Evolutionary conservation across 176 grass and related monocot genomes (phyloP).

Genomic region (Themeda triandra): DNA sequence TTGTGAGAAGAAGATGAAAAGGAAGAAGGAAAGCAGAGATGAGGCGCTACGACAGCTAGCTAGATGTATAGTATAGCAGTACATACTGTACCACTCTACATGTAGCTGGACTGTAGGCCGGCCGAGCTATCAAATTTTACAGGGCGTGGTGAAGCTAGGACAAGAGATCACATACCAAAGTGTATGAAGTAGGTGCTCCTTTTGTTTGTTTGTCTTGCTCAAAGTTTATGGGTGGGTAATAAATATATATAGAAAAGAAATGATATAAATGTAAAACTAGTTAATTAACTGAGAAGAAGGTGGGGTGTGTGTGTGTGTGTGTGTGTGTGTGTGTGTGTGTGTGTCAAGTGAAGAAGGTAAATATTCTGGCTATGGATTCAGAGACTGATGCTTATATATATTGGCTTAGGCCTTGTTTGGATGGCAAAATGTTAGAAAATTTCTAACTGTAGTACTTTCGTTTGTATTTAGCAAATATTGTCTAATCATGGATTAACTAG

Average conservation of each 20-base stretch:
- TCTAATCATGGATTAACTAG: too few species aligned
- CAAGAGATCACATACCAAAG: constrained; percentile 40
- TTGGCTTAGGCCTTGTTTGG: too few species aligned
- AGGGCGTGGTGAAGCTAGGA: constrained; percentile 27
- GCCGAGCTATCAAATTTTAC: constrained; percentile 36
- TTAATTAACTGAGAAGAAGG: neutral
- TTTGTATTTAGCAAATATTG: too few species aligned
- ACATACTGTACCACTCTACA: constrained; percentile 56
- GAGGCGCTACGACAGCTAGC: constrained; percentile 25
- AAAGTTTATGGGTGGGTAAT: neutral
- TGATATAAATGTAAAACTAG: neutral
- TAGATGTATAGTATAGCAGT: constrained; percentile 27
- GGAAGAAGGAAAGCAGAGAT: constrained; percentile 40
- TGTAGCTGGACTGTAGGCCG: constrained; percentile 36
- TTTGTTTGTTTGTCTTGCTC: neutral
- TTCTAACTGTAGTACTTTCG: too few species aligned
- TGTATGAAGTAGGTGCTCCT: neutral
- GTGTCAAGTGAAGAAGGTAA: neutral
- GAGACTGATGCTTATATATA: neutral
- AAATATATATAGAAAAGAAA: neutral
- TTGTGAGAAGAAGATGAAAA: neutral
- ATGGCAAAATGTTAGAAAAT: too few species aligned
- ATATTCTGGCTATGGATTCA: neutral
- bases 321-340: too few species aligned
- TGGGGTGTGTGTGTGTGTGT: too few species aligned